Evolutionary conservation across 2,329 filamentous ascomycete genomes (phyloP).

Genomic region (Xylariaceae sp.): DNA sequence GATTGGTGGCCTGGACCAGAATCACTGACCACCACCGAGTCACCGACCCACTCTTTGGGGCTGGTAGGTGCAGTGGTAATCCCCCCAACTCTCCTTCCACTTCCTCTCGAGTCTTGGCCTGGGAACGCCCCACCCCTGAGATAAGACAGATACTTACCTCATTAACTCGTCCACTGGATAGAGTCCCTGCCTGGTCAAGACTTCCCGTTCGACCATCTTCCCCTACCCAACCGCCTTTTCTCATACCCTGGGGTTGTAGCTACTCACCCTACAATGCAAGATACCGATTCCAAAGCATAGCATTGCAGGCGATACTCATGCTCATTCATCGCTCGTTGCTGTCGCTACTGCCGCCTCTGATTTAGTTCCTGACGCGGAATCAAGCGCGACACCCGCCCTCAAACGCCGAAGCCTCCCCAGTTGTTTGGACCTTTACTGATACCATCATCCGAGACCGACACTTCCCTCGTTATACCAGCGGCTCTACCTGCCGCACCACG

Average conservation of each 20-base stretch:
- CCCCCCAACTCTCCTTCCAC: too few species aligned
- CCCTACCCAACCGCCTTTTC: background rate
- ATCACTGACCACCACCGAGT: too few species aligned
- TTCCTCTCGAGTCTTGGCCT: background rate
- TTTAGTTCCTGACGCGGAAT: conserved; percentile 13
- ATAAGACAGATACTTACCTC: background rate
- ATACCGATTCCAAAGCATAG: background rate
- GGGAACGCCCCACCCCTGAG: background rate
- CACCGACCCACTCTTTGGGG: too few species aligned
- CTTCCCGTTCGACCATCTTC: background rate
- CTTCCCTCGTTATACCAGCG: conserved; percentile 2
- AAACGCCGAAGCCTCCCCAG: conserved; percentile 12
- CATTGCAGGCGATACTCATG: conserved; percentile 8
- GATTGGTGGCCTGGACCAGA: too few species aligned
- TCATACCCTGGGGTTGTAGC: background rate
- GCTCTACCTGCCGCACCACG: conserved; percentile 2
- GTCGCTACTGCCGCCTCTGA: conserved; percentile 2
- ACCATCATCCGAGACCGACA: conserved; percentile 6
- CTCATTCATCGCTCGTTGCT: background rate
- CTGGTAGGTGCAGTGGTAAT: too few species aligned
- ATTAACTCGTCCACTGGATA: background rate
- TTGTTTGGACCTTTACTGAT: conserved; percentile 10
- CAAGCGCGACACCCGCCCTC: conserved; percentile 14
- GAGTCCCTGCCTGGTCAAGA: background rate
- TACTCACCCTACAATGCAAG: background rate